Base-by-base conservation (phyloP, 257 asterid genomes). In the Eustoma russellianum region DNA sequence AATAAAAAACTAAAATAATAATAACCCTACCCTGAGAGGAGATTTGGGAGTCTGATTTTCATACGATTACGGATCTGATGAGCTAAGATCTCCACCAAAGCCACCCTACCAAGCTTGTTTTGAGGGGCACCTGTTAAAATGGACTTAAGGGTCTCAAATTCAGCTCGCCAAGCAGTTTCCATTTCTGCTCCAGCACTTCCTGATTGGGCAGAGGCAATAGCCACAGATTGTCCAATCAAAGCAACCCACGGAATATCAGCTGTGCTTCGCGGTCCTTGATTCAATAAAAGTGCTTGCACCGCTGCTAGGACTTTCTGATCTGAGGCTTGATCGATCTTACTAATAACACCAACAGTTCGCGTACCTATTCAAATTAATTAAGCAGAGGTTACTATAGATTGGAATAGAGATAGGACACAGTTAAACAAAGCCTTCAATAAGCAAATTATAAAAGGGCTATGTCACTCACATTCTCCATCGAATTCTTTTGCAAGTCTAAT, bases 191-290 rank as follows among this genome's bases (percentile, higher is more conserved):
- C 94, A 68, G 41, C 75, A 38, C 74, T 79, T 55, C 97, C 93
- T 33, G 97, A 74, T 71, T 85, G 97, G 40, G 95, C 77, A 67
- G 97, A 81, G 52, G 97, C 95, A 60, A 89, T 86, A 43, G 97
- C 61, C 41, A 89, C 96, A 1, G 97, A 89, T 64, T 89, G 97
- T 57, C 97, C 97, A 76, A 92, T 92, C 79, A 92, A 83, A 72
- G 93, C 99, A 62, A 92, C 99, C 97, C 97, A 92, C 1, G 95
- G 93, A 62, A 92, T 82, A 73, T 92, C 97, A 54, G 91, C 73
- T 58, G 94, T 83, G 68, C 91, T 88, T 69, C 95, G 68, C 43
- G 99, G 99, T 62, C 99, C 99, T 79, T 92, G 95, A 69, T 79
- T 78, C 65, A 68, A 72, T 62, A 92, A 70, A 57, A 92, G 97